phyloP scores from a whole-genome alignment of 2,329 filamentous ascomycete genomes.

The Aureobasidium sp. region DNA sequence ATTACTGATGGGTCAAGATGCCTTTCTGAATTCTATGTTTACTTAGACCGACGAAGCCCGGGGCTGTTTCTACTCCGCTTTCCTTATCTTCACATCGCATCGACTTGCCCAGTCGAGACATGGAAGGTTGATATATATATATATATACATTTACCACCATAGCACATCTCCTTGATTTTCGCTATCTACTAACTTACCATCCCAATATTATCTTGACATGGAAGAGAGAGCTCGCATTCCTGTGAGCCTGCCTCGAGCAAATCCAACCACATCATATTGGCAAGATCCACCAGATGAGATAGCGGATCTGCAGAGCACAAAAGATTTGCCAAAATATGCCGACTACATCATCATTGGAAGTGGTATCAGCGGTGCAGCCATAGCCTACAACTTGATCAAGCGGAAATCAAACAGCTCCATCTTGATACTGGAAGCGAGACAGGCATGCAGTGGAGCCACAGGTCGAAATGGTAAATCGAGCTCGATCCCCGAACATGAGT shows the following conservation, averaged over 20 bases:
- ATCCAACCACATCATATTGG: conserved; percentile 35
- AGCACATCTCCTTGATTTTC: not conserved
- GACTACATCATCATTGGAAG: conserved; percentile 33
- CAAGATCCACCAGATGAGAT: conserved; percentile 32
- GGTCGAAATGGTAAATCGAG: conserved; percentile 29
- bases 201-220: not conserved
- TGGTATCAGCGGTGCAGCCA: conserved; percentile 33
- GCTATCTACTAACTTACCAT: too few species aligned
- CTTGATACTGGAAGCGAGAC: conserved; percentile 34
- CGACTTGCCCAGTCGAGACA: not conserved
- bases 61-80: not conserved
- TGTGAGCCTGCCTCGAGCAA: conserved; percentile 23
- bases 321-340: conserved; percentile 21
- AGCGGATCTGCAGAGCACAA: conserved; percentile 25
- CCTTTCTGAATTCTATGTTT: not conserved
- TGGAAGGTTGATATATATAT: not conserved
- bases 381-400: conserved; percentile 30
- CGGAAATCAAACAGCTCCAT: conserved; percentile 20
- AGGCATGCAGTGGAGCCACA: conserved; percentile 33
- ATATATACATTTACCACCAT: not conserved
- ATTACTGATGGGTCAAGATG: not conserved
- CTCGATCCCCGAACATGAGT: not conserved
- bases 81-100: not conserved
- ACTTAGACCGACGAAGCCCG: not conserved
- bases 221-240: conserved; percentile 16